Evolutionary conservation across 352 stramenopile species (phyloP), one percentile per base, ranked within the genome.

Genomic region (Aphanomyces euteiches): DNA sequence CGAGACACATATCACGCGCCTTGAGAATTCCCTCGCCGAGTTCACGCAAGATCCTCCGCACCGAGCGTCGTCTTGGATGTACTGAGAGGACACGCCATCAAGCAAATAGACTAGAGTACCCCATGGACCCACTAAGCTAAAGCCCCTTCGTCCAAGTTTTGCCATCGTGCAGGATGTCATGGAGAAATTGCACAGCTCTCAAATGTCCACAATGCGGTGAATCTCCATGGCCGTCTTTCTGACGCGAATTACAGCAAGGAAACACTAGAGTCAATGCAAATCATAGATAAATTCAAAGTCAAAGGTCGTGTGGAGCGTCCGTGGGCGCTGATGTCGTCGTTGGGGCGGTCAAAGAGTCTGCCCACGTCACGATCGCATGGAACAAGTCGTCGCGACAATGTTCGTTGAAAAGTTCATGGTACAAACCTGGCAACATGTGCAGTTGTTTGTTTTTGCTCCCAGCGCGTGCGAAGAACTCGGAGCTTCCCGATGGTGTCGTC

Each of bases 391-490:
- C 72, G 19, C 77, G 67, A 12, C 69, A 73, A 15, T 77, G 69
- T 36, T 79, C 69, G 72, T 82, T 83, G 17, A 87, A 54, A 47
- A 82, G 57, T 65, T 87, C 78, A 56, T 87, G 80, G 41, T 79
- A 8, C 0, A 61, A 56, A 38, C 69, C 72, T 6, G 77, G 72
- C 13, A 84, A 66, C 19, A 83, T 64, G 5, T 80, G 77, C 38
- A 87, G 72, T 21, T 78, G 82, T 58, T 87, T 87, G 74, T 84
- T 75, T n/a, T 73, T 74, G 34, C 75, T 68, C 5, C 67, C 67
- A 34, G 77, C 79, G 37, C 69, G 63, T 41, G 47, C 74, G 63
- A 74, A 79, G 63, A 87, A 82, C 21, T 78, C 73, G 8, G 75
- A 56, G 38, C 68, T 77, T 4, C 79, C 78, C 36, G 78, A 71